Evolutionary conservation across 176 grass and related monocot species (phyloP), one percentile per base, ranked within the genome.

Genomic region (Microstegium vimineum): DNA sequence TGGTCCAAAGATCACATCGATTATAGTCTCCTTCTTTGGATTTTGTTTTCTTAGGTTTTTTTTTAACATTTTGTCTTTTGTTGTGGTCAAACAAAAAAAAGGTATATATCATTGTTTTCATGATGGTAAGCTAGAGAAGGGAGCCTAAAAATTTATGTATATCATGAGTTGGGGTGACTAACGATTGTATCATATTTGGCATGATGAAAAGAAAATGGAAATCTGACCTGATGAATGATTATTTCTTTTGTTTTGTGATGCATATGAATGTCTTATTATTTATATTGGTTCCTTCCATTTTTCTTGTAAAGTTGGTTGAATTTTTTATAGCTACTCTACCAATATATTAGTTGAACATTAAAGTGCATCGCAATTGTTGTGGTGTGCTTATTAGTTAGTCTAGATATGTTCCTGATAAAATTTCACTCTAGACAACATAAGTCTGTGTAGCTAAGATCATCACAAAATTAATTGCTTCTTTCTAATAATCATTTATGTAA

Each of bases 151-250:
- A 18, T 46, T 6, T 88, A 18, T 88, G 47, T 59, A 73, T 62
- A 16, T 69, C 36, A 60, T 34, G 13, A 60, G 73, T 69, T 84
- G 34, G 85, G 51, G 51, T 89, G 76, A 80, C 71, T 57, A 33
- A 42, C 62, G 54, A 74, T 86, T 83, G 37, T 82, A 86, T 86
- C 81, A 71, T 82, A 71, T 82, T 31, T 80, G 91, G 70, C 90
- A 90, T 27, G 59, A 84, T 59, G n/a, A 84, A 88, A 78, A 69
- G 68, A 89, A 69, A 86, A 64, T 35, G 7, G 60, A 37, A 51
- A 87, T 86, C 74, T 81, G 54, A 84, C 62, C 42, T 47, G 41
- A 86, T 12, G 2, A 79, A 79, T 73, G 40, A 80, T 43, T 20
- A 23, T 43, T 46, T 41, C 51, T 82, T 82, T 37, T 6, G 22